phyloP scores from a whole-genome alignment of 1,284 basidiomycete species.

The Marasmius oreades region DNA sequence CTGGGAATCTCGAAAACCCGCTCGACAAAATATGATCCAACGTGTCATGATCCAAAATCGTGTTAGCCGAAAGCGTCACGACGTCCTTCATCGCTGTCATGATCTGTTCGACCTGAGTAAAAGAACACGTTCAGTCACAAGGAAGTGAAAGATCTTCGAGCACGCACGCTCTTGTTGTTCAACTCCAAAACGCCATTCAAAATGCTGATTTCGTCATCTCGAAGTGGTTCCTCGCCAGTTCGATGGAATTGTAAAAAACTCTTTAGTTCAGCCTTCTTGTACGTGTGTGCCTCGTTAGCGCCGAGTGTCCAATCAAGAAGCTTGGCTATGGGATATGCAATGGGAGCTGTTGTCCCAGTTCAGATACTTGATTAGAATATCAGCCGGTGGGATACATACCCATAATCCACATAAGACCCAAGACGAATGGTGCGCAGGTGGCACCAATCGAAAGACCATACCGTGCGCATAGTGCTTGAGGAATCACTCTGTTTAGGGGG shows the following conservation, averaged over 20 bases:
- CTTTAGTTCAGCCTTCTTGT: constrained; percentile 91
- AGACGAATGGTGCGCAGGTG: constrained; percentile 79
- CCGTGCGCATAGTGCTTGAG: constrained; percentile 83
- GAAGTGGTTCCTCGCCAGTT: constrained; percentile 80
- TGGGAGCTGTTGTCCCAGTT: constrained; percentile 49
- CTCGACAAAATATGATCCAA: constrained; percentile 79
- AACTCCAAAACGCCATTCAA: constrained; percentile 86
- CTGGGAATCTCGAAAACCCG: constrained; percentile 93
- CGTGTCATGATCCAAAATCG: constrained; percentile 75
- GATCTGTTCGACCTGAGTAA: constrained; percentile 60
- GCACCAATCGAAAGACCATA: constrained; percentile 91
- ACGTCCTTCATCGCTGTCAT: constrained; percentile 90
- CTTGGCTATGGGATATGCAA: constrained; percentile 88
- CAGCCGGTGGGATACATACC: constrained; percentile 35
- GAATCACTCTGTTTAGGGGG: constrained; percentile 70
- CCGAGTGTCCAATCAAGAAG: constrained; percentile 82
- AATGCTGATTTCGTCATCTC: constrained; percentile 88
- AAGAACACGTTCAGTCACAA: background rate
- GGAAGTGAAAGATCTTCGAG: background rate
- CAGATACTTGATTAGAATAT: background rate
- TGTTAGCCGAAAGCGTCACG: constrained; percentile 73
- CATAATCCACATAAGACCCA: constrained; percentile 77
- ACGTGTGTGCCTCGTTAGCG: constrained; percentile 67
- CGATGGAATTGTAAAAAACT: constrained; percentile 92
- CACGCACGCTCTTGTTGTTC: constrained; percentile 66